Base-by-base conservation (phyloP, 331 rosid species). In the Malus hybrid region DNA sequence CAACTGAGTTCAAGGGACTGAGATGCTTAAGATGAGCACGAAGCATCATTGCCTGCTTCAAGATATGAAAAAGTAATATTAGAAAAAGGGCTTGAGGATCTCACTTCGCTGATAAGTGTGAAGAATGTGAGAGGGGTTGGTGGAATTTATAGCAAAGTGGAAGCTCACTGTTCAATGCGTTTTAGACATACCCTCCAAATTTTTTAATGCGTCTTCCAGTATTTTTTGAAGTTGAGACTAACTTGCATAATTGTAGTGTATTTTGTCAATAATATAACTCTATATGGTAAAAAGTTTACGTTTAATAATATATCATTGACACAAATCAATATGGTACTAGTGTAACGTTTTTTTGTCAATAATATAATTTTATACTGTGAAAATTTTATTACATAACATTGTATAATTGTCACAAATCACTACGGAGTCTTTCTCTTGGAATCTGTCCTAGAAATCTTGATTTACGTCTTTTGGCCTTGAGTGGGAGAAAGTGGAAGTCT, bases 31-130 rank as follows among this genome's bases (percentile, higher is more conserved):
- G 57, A 52, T 16, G 57, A 52, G 6, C 31, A 3, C 61, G 70
- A 59, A 77, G 63, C 80, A 77, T 77, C 63, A 14, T 46, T 77
- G 32, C 2, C 48, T 66, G 50, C 52, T 33, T 9, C 29, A 66
- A 34, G 70, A 10, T 3, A 15, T 24, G 33, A n/a, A 34, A n/a
- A 66, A 10, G 28, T 39, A 10, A 10, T 39, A 39, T 39, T 39
- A 1, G 46, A 39, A 39, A 5, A 10, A 0, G 69, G 14, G 19
- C 19, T 36, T n/a, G 70, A 52, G 12, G 69, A 9, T 65, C 7
- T 32, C 69, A 32, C 44, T 59, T 16, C 20, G 18, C 57, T 18
- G 0, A 16, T 6, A 5, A 59, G 67, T 36, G 9, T 19, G 54
- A 5, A 36, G 52, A 66, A 66, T 66, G 52, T 8, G 52, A 34